Conservation (phyloP, 768 basidiomycete species). For the Termitomyces eurrhizus region DNA sequence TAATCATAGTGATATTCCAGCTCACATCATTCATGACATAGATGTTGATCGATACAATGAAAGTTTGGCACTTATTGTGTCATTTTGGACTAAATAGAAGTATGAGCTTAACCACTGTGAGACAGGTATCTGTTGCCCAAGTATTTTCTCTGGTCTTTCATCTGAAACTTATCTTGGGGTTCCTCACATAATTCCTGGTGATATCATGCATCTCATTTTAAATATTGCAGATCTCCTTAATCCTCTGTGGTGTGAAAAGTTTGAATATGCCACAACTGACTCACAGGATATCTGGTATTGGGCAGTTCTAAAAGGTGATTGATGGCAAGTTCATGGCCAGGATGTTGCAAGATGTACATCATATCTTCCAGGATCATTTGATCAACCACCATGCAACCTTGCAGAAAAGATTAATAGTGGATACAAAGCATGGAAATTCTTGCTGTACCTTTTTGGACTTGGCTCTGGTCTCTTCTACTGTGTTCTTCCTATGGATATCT, state of each 20-base stretch:
- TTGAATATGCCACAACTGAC: conserved; percentile 11
- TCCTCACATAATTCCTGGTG: conserved; percentile 20
- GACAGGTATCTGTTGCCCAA: not conserved
- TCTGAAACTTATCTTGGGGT: conserved; percentile 13
- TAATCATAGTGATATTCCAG: conserved; percentile 18
- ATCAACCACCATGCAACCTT: conserved; percentile 23
- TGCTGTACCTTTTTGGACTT: conserved; percentile 11
- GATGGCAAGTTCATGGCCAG: no score
- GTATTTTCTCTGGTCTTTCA: not conserved
- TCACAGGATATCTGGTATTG: conserved; percentile 17
- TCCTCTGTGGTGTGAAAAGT: conserved; percentile 21
- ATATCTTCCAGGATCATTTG: conserved; percentile 10
- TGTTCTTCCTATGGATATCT: conserved; percentile 4
- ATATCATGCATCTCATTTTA: conserved; percentile 27
- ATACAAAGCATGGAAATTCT: conserved; percentile 2
- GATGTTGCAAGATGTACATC: not conserved
- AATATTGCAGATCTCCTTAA: no score
- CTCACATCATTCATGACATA: not conserved
- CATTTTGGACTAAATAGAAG: not conserved
- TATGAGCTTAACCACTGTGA: not conserved
- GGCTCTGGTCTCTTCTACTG: conserved; percentile 9
- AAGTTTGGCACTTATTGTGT: not conserved
- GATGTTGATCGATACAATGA: not conserved
- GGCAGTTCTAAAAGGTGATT: conserved; percentile 3
- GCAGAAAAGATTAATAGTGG: conserved; percentile 11